Evolutionary conservation across 805 yeast genomes (phyloP), one percentile per base, ranked within the genome.

Genomic region (Schwanniomyces vanrijiae): DNA sequence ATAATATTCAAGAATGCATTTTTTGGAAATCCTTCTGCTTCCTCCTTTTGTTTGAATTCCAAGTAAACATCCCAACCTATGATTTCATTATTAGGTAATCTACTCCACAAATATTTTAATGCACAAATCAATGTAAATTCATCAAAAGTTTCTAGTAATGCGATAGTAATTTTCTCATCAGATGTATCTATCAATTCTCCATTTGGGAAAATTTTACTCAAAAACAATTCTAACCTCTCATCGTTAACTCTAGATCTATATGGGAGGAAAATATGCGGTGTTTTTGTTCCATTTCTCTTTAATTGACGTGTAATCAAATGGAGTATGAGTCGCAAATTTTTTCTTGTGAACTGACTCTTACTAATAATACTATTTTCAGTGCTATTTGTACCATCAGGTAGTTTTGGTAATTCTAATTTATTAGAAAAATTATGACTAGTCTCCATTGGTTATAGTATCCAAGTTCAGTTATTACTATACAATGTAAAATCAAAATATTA

Each of bases 51-150:
- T 54, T 78, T 83, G 62, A 86, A 90, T 47, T 83, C 81, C 21
- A 82, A 71, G 63, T 90, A 90, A 0, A 89, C 82, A 46, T 84
- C 86, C 96, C 96, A 90, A 0, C 96, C 94, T 38, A 90, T 82
- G 25, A 90, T 76, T 53, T 90, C 89, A 50, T 81, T 79, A 46
- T 84, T 85, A 7, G 92, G 92, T 18, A 91, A 66, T 48, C 97
- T 73, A 50, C 91, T 81, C 97, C 97, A 90, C 40, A 89, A 72
- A 66, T 88, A 90, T 61, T 89, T 90, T 49, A 90, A 70, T 1
- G 85, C 85, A 47, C 89, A 78, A 31, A 87, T 81, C 35, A 90
- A 67, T 1, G 91, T 85, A 62, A 80, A 84, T 46, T 82, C 89
- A 53, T 88, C 90, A 37, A 63, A 61, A 42, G 69, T 58, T 41